Percentiles rank a stretch among this genome's conserved stretches.
Evolutionary conservation across 371 early-diverging fungal genomes (phyloP).

Genomic region (Umbelopsis sp.): DNA sequence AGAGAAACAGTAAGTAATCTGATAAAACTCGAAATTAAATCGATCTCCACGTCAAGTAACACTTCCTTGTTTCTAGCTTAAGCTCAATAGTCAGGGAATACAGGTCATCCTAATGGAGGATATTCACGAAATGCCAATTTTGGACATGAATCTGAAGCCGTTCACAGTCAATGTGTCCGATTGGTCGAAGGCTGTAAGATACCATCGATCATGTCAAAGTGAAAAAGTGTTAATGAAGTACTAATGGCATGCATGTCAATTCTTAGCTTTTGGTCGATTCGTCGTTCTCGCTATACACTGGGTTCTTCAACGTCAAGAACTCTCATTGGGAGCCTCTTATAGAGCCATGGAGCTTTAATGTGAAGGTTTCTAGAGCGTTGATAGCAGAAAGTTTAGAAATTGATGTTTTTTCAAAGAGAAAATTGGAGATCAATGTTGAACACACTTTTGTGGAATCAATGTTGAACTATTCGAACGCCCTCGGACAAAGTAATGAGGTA

Average conservation of each 20-base stretch:
- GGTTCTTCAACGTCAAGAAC: constrained; percentile 89
- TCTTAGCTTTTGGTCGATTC: constrained; percentile 20
- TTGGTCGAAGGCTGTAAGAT: constrained; percentile 76
- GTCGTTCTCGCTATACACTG: constrained; percentile 49
- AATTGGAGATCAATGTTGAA: constrained; percentile 85
- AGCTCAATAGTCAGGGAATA: constrained; percentile 71
- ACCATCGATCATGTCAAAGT: not conserved
- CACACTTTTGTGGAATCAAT: constrained; percentile 89
- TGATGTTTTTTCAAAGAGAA: constrained; percentile 75
- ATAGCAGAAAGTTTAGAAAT: constrained; percentile 36
- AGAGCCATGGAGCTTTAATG: constrained; percentile 85
- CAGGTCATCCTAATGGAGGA: constrained; percentile 93
- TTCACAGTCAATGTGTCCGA: constrained; percentile 81
- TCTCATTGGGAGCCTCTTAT: constrained; percentile 98
- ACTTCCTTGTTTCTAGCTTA: constrained; percentile 33
- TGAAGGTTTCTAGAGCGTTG: constrained; percentile 45
- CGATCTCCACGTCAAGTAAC: not conserved
- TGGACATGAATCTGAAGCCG: constrained; percentile 81
- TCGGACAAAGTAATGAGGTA: constrained; percentile 44
- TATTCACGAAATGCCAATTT: constrained; percentile 87
- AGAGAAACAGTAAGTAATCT: constrained; percentile 43
- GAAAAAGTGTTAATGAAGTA: no score
- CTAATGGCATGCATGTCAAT: not conserved
- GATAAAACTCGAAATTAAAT: not conserved
- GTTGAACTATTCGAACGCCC: constrained; percentile 62